Evolutionary conservation across 805 yeast species (phyloP).

Genomic region (Tetrapisispora namnaoensis): DNA sequence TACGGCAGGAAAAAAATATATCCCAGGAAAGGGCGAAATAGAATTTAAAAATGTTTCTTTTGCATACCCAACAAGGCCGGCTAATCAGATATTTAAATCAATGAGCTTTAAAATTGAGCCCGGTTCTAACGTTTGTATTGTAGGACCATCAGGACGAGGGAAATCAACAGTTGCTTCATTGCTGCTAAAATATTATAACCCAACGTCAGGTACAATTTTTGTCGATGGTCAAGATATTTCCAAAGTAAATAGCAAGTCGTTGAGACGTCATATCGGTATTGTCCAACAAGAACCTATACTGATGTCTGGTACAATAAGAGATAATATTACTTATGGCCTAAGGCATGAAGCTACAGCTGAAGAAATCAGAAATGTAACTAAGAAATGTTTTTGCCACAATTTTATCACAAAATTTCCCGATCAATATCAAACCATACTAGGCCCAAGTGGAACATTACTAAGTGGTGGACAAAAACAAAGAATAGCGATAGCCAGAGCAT

Average conservation of each 20-base stretch:
- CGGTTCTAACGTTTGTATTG: constrained; percentile 60
- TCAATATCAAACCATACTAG: constrained; percentile 57
- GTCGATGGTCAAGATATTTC: constrained; percentile 46
- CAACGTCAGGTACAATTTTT: constrained; percentile 37
- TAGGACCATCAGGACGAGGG: constrained; percentile 87
- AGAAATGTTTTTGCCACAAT: constrained; percentile 45
- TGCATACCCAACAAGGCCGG: constrained; percentile 81
- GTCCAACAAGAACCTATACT: constrained; percentile 74
- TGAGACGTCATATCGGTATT: constrained; percentile 53
- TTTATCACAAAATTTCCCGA: constrained; percentile 53
- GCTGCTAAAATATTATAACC: constrained; percentile 45
- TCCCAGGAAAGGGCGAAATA: constrained; percentile 36
- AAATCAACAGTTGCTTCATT: constrained; percentile 71
- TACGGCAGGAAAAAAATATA: constrained; percentile 45
- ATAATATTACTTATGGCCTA: constrained; percentile 67
- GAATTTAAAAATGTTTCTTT: constrained; percentile 60
- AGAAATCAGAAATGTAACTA: constrained; percentile 38
- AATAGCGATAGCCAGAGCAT: constrained; percentile 76
- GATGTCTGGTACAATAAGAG: constrained; percentile 70
- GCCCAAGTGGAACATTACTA: constrained; percentile 53
- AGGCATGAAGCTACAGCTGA: constrained; percentile 54
- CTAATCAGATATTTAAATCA: constrained; percentile 43
- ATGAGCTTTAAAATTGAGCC: constrained; percentile 40
- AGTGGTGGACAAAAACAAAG: constrained; percentile 96
- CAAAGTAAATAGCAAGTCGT: constrained; percentile 37